These are phyloP conservation scores for Xanthoparmelia taractica DNA, from an alignment of 495 filamentous ascomycete species.

Conservation along the genomic window DNA sequence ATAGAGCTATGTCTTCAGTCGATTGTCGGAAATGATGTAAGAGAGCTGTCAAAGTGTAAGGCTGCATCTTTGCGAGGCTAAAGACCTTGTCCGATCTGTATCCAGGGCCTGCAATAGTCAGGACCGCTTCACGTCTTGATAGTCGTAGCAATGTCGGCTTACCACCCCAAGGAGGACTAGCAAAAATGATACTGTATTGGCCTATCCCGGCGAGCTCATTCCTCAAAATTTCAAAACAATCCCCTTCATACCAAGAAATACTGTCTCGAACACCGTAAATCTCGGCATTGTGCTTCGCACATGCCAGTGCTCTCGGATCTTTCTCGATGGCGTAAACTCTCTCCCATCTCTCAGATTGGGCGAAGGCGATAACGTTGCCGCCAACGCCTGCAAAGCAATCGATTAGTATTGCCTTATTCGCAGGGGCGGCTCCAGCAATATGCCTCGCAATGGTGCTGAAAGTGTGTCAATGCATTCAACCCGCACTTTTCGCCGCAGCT, in stretches of 20 bases:
- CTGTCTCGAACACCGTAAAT: constrained; percentile 74
- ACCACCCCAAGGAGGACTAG: constrained; percentile 93
- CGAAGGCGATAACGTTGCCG: constrained; percentile 93
- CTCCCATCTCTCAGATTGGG: constrained; percentile 64
- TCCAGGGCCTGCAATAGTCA: constrained; percentile 51
- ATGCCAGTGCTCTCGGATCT: constrained; percentile 64
- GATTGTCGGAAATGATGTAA: constrained; percentile 50
- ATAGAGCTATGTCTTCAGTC: constrained; percentile 57
- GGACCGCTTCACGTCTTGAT: neutral
- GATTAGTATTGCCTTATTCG: constrained; percentile 53
- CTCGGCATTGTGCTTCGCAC: constrained; percentile 85
- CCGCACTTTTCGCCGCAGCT: constrained; percentile 20
- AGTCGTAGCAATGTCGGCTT: constrained; percentile 23
- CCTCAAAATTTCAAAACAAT: constrained; percentile 62
- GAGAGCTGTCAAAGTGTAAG: constrained; percentile 62
- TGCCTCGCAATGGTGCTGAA: constrained; percentile 72
- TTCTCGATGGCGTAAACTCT: constrained; percentile 84
- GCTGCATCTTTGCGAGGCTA: constrained; percentile 77
- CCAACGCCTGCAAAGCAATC: constrained; percentile 89
- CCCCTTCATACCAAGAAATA: constrained; percentile 78
- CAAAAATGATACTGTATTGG: constrained; percentile 63
- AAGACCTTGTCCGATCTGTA: constrained; percentile 75
- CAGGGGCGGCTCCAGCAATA: constrained; percentile 46
- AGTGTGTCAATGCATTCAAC: constrained; percentile 12
- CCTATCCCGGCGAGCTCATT: constrained; percentile 43